Conservation (phyloP, 1,284 basidiomycete genomes). For the Porodaedalea pini region DNA sequence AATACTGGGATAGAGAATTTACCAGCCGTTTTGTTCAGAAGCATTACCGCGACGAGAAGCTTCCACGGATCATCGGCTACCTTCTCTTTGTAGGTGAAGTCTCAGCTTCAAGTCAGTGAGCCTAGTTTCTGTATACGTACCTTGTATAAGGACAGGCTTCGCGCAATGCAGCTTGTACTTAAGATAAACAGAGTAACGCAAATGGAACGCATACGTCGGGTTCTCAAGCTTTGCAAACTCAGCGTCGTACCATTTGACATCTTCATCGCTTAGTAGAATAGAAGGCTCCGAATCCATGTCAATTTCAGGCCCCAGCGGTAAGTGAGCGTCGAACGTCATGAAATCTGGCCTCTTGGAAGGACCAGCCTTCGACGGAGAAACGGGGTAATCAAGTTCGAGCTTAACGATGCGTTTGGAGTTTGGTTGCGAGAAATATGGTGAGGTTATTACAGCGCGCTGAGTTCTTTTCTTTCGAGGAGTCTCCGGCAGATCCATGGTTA, state of each 20-base stretch:
- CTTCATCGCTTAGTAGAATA: background rate
- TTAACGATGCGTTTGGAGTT: background rate
- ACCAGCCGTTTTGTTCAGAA: constrained; percentile 57
- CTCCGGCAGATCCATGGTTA: background rate
- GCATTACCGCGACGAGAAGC: constrained; percentile 47
- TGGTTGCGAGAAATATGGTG: background rate
- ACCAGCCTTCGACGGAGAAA: background rate
- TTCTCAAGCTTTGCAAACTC: constrained; percentile 5
- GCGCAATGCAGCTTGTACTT: constrained; percentile 26
- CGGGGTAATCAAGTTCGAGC: background rate
- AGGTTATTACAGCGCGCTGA: background rate
- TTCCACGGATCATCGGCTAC: constrained; percentile 52
- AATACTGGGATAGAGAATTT: constrained; percentile 52
- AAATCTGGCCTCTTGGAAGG: background rate
- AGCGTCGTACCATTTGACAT: constrained; percentile 4
- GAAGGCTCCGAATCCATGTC: background rate
- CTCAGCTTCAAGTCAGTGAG: background rate
- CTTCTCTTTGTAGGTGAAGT: constrained; percentile 33
- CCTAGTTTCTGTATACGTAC: constrained; percentile 24
- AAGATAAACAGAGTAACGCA: constrained; percentile 12
- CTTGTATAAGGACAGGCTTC: constrained; percentile 45
- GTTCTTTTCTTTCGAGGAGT: background rate
- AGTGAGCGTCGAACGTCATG: constrained; percentile 4
- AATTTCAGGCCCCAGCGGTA: background rate
- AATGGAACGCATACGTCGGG: constrained; percentile 13